Conservation (phyloP, 768 basidiomycete species). For the Tricholoma terreum region DNA sequence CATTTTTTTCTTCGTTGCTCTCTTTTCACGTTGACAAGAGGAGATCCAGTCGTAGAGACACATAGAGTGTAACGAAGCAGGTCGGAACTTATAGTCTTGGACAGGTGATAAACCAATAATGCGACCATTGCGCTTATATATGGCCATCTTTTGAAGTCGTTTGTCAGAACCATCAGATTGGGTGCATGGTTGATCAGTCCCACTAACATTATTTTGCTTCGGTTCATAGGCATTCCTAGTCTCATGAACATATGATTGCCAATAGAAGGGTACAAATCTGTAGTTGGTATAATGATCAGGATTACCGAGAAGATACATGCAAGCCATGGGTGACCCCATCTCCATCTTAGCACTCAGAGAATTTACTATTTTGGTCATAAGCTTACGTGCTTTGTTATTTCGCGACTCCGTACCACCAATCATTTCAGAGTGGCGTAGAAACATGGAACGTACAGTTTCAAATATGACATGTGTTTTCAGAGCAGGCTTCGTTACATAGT, state of each 20-base stretch:
- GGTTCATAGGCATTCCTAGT: constrained; percentile 8
- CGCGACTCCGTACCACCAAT: constrained; percentile 2
- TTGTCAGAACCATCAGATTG: constrained; percentile 1
- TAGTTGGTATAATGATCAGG: constrained; percentile 27
- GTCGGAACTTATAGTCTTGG: constrained; percentile 26
- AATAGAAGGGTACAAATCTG: constrained; percentile 26
- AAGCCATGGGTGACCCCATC: constrained; percentile 20
- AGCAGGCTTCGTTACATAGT: constrained; percentile 25
- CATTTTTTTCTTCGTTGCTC: background rate
- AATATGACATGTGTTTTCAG: constrained; percentile 32
- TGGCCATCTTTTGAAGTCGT: constrained; percentile 8
- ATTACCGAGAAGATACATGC: constrained; percentile 14
- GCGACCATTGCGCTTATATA: constrained; percentile 6
- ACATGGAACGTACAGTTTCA: constrained; percentile 16
- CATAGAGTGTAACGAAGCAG: constrained; percentile 16
- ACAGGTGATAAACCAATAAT: constrained; percentile 19
- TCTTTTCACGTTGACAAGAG: constrained; percentile 11
- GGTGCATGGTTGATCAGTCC: background rate
- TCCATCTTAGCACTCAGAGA: constrained; percentile 25
- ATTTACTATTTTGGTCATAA: constrained; percentile 24
- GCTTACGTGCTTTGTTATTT: constrained; percentile 8
- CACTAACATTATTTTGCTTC: background rate
- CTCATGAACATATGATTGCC: constrained; percentile 24
- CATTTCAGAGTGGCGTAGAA: constrained; percentile 9
- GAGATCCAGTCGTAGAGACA: constrained; percentile 29